These are phyloP conservation scores for Dichotomocladium elegans DNA, from an alignment of 371 early-diverging fungal genomes.

Conservation along the genomic window DNA sequence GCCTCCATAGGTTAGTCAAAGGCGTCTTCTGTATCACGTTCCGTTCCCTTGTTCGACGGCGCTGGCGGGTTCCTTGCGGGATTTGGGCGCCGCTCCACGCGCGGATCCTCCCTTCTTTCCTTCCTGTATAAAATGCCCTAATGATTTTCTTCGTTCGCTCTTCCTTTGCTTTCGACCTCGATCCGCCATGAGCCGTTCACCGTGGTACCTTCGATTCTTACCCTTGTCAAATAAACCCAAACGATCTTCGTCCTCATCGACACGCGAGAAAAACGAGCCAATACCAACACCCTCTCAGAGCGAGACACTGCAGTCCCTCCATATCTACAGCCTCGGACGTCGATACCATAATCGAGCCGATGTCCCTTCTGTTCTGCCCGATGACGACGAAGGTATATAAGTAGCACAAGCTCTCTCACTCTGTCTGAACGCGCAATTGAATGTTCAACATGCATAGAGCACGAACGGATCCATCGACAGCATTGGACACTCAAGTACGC, in stretches of 20 bases:
- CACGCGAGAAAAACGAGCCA: not conserved
- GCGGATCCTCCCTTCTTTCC: no score
- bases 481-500: not conserved
- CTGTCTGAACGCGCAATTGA: not conserved
- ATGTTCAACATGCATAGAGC: not conserved
- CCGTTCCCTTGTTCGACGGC: no score
- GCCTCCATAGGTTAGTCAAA: no score
- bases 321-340: constrained; percentile 23
- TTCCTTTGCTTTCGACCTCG: not conserved
- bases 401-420: not conserved
- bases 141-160: no score
- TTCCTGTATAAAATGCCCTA: no score
- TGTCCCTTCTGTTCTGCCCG: constrained; percentile 45
- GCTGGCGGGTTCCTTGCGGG: no score
- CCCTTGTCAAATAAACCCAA: not conserved
- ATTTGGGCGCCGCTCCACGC: no score
- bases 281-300: not conserved
- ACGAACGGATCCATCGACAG: not conserved
- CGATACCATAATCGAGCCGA: constrained; percentile 34
- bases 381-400: constrained; percentile 38
- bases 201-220: not conserved
- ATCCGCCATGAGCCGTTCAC: not conserved
- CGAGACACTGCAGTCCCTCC: not conserved
- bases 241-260: not conserved
- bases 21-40: no score